These are phyloP conservation scores for Ambrosiella xylebori DNA, from an alignment of 2,329 filamentous ascomycete genomes.

Conservation along the genomic window DNA sequence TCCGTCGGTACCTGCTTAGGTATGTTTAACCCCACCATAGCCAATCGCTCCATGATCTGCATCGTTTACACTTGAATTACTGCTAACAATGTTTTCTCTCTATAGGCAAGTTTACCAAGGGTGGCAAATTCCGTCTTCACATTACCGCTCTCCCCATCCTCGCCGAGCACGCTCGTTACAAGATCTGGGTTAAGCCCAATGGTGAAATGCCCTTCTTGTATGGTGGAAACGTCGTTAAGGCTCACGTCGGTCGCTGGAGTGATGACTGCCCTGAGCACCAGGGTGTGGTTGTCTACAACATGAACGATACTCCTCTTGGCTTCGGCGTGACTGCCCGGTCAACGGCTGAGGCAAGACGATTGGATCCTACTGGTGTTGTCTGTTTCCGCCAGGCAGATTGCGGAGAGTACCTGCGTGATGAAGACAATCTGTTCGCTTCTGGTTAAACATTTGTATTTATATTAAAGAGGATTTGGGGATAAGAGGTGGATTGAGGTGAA, in stretches of 20 bases:
- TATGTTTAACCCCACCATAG: slow-evolving; percentile 17
- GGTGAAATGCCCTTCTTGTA: slow-evolving; percentile 97
- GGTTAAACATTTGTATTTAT: slow-evolving; percentile 21
- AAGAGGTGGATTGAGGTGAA: slow-evolving; percentile 2
- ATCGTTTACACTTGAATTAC: not conserved
- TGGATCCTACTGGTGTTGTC: slow-evolving; percentile 81
- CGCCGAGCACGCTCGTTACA: slow-evolving; percentile 80
- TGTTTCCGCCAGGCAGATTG: slow-evolving; percentile 86
- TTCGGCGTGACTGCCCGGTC: slow-evolving; percentile 85
- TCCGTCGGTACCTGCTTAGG: slow-evolving; percentile 76
- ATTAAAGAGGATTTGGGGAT: not conserved
- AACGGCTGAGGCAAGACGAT: slow-evolving; percentile 61
- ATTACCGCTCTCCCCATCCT: slow-evolving; percentile 79
- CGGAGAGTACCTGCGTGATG: slow-evolving; percentile 84
- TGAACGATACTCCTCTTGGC: slow-evolving; percentile 86
- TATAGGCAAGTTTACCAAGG: slow-evolving; percentile 83
- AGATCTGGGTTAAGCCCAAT: slow-evolving; percentile 93
- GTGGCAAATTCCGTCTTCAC: slow-evolving; percentile 86
- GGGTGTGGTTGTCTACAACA: slow-evolving; percentile 74
- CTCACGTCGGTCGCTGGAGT: slow-evolving; percentile 59
- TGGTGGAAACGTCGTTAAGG: slow-evolving; percentile 67
- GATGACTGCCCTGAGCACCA: slow-evolving; percentile 90
- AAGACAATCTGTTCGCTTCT: slow-evolving; percentile 46
- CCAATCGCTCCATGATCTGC: not conserved
- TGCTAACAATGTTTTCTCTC: slow-evolving; percentile 12